Conservation (phyloP, 805 yeast genomes). For the Clavispora phyllophila region DNA sequence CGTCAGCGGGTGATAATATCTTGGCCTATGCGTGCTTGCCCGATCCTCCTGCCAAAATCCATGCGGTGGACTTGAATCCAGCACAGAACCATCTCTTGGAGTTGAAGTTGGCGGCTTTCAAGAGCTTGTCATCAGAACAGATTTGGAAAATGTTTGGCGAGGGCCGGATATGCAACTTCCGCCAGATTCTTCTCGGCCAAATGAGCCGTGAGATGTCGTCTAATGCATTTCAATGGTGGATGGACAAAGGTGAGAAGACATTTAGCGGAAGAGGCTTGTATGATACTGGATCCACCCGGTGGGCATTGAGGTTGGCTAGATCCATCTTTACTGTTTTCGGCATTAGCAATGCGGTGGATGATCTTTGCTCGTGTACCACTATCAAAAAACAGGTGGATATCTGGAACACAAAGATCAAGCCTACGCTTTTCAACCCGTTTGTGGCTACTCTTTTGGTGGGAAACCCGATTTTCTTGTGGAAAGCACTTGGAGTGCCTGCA, state of each 20-base stretch:
- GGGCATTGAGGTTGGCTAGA: slow-evolving; percentile 73
- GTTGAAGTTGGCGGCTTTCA: slow-evolving; percentile 68
- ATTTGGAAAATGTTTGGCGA: slow-evolving; percentile 75
- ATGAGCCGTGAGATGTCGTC: slow-evolving; percentile 71
- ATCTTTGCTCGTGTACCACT: slow-evolving; percentile 52
- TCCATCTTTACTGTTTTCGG: slow-evolving; percentile 57
- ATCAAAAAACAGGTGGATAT: slow-evolving; percentile 58
- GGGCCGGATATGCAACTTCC: slow-evolving; percentile 51
- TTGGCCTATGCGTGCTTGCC: slow-evolving; percentile 69
- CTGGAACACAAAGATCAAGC: slow-evolving; percentile 61
- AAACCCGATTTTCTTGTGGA: slow-evolving; percentile 85
- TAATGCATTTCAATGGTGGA: slow-evolving; percentile 79
- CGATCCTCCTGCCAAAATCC: slow-evolving; percentile 69
- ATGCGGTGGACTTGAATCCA: slow-evolving; percentile 83
- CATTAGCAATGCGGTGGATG: slow-evolving; percentile 44
- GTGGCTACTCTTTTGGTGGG: slow-evolving; percentile 66
- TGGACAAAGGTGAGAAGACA: slow-evolving; percentile 53
- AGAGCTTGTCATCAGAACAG: slow-evolving; percentile 48
- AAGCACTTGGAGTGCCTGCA: slow-evolving; percentile 83
- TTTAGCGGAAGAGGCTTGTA: slow-evolving; percentile 65
- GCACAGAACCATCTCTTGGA: slow-evolving; percentile 77
- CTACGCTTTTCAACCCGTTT: slow-evolving; percentile 65
- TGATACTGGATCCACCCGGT: slow-evolving; percentile 80
- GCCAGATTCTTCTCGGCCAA: slow-evolving; percentile 38
- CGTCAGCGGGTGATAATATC: slow-evolving; percentile 83